phyloP scores from a whole-genome alignment of 352 stramenopile genomes.

The Globisporangium orthogonon region DNA sequence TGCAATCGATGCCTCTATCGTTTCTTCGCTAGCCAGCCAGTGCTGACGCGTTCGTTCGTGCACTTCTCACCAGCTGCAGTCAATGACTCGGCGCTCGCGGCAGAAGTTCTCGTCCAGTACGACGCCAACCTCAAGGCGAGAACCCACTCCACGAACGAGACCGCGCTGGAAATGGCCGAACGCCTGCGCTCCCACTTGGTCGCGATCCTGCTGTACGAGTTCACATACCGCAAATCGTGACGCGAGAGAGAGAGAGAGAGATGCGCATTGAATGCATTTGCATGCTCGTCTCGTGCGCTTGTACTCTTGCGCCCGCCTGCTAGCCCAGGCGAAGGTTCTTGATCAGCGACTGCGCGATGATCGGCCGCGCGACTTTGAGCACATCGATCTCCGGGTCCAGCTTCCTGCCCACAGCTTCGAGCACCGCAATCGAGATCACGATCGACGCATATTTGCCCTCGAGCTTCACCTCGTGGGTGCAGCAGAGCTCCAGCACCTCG shows the following conservation, averaged over 20 bases:
- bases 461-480: slow-evolving; percentile 90
- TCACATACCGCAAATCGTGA: slow-evolving; percentile 49
- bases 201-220: slow-evolving; percentile 64
- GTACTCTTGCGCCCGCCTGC: neutral
- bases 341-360: slow-evolving; percentile 90
- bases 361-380: slow-evolving; percentile 82
- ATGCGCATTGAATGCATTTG: neutral
- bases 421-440: slow-evolving; percentile 91
- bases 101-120: slow-evolving; percentile 60
- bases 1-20: slow-evolving; percentile 6
- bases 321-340: slow-evolving; percentile 47
- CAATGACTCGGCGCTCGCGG: slow-evolving; percentile 59
- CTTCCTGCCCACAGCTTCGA: slow-evolving; percentile 88
- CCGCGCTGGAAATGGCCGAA: slow-evolving; percentile 71
- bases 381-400: slow-evolving; percentile 91
- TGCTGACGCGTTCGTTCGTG: neutral
- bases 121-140: slow-evolving; percentile 52
- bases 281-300: neutral
- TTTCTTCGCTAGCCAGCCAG: neutral
- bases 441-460: slow-evolving; percentile 93
- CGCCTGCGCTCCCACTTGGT: slow-evolving; percentile 66
- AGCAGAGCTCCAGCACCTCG: slow-evolving; percentile 88
- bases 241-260: neutral
- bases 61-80: slow-evolving; percentile 34
- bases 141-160: slow-evolving; percentile 67